Evolutionary conservation across 2,329 filamentous ascomycete species (phyloP).

Genomic region (Cladosporium colombiae): DNA sequence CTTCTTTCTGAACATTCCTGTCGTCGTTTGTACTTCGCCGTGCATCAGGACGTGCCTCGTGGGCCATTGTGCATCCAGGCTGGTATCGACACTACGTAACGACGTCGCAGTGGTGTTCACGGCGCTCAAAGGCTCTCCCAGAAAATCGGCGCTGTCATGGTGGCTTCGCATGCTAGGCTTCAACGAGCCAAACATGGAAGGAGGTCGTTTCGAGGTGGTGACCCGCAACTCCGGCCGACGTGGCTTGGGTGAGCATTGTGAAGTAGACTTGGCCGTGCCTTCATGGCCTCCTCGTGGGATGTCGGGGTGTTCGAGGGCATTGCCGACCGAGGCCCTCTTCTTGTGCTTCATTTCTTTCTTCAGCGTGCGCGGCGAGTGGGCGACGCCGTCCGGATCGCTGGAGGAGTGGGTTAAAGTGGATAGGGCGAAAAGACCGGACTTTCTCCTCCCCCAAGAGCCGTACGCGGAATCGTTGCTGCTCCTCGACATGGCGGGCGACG

Average conservation of each 20-base stretch:
- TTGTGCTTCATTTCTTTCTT: constrained; percentile 32
- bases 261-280: constrained; percentile 23
- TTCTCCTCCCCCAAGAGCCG: constrained; percentile 32
- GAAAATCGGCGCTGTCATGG: constrained; percentile 42
- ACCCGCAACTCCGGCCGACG: constrained; percentile 34
- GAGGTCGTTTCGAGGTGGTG: constrained; percentile 39
- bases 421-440: constrained; percentile 36
- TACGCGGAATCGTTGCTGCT: constrained; percentile 31
- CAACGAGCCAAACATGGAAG: constrained; percentile 61
- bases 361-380: constrained; percentile 27
- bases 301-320: constrained; percentile 30
- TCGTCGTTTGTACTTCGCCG: constrained; percentile 70
- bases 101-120: constrained; percentile 53
- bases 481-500: constrained; percentile 26
- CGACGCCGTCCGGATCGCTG: constrained; percentile 24
- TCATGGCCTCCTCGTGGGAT: constrained; percentile 27
- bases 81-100: constrained; percentile 43
- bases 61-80: constrained; percentile 27
- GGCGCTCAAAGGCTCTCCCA: constrained; percentile 49
- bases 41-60: constrained; percentile 59
- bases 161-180: constrained; percentile 50
- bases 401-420: constrained; percentile 32
- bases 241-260: constrained; percentile 28
- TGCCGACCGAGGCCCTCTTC: constrained; percentile 25
- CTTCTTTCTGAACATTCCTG: constrained; percentile 70